Percentiles rank a stretch among this genome's conserved stretches.
Conservation (phyloP, 495 filamentous ascomycete species). For the Annulohypoxylon nitens region DNA sequence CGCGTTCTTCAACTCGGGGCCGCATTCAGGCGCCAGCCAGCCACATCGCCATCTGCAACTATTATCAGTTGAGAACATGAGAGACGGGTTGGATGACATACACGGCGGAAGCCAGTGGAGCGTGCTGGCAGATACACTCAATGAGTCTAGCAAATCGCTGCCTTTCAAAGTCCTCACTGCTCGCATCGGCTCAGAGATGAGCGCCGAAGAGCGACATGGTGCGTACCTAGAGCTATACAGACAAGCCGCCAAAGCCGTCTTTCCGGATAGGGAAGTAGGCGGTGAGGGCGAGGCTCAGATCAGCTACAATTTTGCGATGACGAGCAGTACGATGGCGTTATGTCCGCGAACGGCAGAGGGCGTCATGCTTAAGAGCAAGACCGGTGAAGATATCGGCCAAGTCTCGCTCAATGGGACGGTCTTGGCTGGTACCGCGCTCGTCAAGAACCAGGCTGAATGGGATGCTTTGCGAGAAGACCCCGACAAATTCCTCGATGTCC, state of each 20-base stretch:
- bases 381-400: constrained; percentile 64
- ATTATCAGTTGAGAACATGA: constrained; percentile 77
- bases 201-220: constrained; percentile 44
- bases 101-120: constrained; percentile 55
- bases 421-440: constrained; percentile 83
- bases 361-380: constrained; percentile 44
- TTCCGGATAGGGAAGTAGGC: constrained; percentile 29
- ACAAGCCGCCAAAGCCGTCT: constrained; percentile 57
- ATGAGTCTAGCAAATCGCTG: constrained; percentile 30
- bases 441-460: constrained; percentile 81
- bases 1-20: constrained; percentile 87
- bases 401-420: constrained; percentile 82
- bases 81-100: constrained; percentile 56
- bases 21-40: constrained; percentile 82
- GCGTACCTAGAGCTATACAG: constrained; percentile 66
- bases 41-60: constrained; percentile 86
- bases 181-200: constrained; percentile 46
- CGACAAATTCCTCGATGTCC: constrained; percentile 64
- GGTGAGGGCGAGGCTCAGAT: constrained; percentile 67
- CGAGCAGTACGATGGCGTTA: constrained; percentile 74
- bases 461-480: constrained; percentile 67
- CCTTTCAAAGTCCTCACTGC: constrained; percentile 52
- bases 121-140: constrained; percentile 67
- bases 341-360: constrained; percentile 71
- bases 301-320: constrained; percentile 86